Conservation (phyloP, 306 rosid species). For the Canavalia gladiata region DNA sequence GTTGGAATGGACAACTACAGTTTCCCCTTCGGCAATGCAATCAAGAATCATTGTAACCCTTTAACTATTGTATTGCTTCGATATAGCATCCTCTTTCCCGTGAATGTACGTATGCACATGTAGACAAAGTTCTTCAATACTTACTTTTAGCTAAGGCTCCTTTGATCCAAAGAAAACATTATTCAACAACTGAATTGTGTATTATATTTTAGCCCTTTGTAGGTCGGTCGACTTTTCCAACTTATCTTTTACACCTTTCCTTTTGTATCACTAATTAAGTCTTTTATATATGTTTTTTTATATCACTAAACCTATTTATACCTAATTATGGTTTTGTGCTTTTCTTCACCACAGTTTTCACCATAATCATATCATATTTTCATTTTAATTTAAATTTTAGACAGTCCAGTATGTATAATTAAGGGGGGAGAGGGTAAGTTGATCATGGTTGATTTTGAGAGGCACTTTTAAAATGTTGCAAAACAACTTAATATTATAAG, state of each 20-base stretch:
- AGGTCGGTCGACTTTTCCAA: too few relatives aligned
- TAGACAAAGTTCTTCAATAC: neutral
- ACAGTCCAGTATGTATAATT: too few relatives aligned
- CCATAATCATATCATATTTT: neutral
- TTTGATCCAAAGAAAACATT: neutral
- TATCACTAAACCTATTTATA: neutral
- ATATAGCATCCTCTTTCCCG: neutral
- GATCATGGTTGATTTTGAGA: too few relatives aligned
- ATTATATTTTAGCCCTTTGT: neutral
- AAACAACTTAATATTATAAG: too few relatives aligned
- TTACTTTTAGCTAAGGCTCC: neutral
- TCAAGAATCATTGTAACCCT: neutral
- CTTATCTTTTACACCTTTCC: too few relatives aligned
- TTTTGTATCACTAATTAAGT: too few relatives aligned
- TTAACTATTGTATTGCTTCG: neutral
- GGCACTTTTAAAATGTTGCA: too few relatives aligned
- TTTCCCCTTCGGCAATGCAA: neutral
- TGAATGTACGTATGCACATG: neutral
- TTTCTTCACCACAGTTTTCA: neutral
- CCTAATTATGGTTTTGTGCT: neutral
- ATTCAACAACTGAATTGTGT: neutral
- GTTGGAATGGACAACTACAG: too few relatives aligned
- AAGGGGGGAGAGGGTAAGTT: too few relatives aligned
- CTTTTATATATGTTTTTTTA: neutral
- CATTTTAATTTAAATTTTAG: neutral